Evolutionary conservation across 2,329 filamentous ascomycete genomes (phyloP), one percentile per base, ranked within the genome.

Genomic region (Trichoderma simmonsii): DNA sequence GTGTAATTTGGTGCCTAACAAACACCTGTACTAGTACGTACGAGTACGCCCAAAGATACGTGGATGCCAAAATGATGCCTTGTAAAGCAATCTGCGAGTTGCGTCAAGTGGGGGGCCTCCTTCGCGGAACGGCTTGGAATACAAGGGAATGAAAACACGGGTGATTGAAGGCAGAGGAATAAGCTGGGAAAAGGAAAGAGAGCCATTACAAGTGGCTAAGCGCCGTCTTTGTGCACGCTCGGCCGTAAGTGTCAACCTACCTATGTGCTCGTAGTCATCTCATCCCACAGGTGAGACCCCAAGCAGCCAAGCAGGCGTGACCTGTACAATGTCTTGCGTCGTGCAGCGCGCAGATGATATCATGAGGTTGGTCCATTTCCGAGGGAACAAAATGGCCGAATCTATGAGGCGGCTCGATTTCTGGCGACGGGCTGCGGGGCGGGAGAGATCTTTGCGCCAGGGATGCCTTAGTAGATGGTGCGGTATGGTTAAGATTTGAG

Each of bases 1-100:
- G 64, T 69, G 30, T n/a, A 14, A 34, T 69, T 69, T 61, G 56
- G 65, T 57, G 65, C 65, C 65, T 36, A 67, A 67, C 51, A 56
- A 51, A 69, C 26, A 60, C 65, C 56, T 59, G 28, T 34, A 51
- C 30, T 34, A 30, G 51, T 30, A 43, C 51, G 18, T 14, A 43
- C 39, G 14, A 36, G 39, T 43, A 59, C 18, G 43, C 64, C 64
- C 64, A 59, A 54, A 59, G 51, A 67, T 67, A 67, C 64, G 64
- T 59, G 64, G 64, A 67, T 43, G 64, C 34, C 30, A 36, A 56
- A 39, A 39, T 67, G 51, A 56, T 39, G 43, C 54, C 65, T 68
- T 34, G 39, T 6, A 51, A 59, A 51, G 56, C 39, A 15, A 70
- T 30, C 6, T 48, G n/a, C 51, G 63, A 36, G 43, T 18, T 34